These are phyloP conservation scores for Phytophthora quininea DNA, from an alignment of 352 stramenopile genomes.

Conservation along the genomic window DNA sequence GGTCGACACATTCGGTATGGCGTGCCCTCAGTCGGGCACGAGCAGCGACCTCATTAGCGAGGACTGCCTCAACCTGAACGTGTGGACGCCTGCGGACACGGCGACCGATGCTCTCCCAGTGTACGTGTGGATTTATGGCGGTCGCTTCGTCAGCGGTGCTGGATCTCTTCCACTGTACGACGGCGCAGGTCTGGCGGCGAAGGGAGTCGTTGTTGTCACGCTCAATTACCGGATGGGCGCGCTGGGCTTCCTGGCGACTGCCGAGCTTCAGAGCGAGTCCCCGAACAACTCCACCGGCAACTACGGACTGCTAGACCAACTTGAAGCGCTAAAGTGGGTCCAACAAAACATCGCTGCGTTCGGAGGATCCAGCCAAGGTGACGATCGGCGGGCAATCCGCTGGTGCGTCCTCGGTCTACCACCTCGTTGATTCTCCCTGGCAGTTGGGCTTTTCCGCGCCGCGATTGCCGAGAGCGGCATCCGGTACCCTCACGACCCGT, in stretches of 20 bases:
- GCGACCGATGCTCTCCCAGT: constrained; percentile 1
- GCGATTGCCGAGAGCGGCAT: constrained; percentile 13
- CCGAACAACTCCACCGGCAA: constrained; percentile 16
- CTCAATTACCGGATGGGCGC: constrained; percentile 91
- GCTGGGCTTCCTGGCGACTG: constrained; percentile 52
- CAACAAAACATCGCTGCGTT: constrained; percentile 11
- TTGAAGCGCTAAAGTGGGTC: constrained; percentile 7
- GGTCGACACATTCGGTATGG: constrained; percentile 4
- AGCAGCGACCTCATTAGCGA: constrained; percentile 5
- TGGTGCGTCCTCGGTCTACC: constrained; percentile 7
- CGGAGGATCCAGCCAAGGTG: constrained; percentile 9
- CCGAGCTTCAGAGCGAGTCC: constrained; percentile 11
- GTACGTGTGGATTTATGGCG: constrained; percentile 21
- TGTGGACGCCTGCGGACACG: constrained; percentile 11
- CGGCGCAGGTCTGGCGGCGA: constrained; percentile 8
- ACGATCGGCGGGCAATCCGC: constrained; percentile 6
- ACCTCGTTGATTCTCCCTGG: constrained; percentile 8
- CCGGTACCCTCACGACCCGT: constrained; percentile 1
- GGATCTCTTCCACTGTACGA: constrained; percentile 12
- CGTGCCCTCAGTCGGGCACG: background rate
- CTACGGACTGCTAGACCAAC: constrained; percentile 2
- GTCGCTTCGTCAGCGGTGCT: constrained; percentile 10
- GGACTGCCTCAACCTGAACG: constrained; percentile 15
- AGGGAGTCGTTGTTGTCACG: constrained; percentile 79
- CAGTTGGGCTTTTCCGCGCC: constrained; percentile 1